Conservation (phyloP, 441 rosid genomes). For the Populus hybrid region DNA sequence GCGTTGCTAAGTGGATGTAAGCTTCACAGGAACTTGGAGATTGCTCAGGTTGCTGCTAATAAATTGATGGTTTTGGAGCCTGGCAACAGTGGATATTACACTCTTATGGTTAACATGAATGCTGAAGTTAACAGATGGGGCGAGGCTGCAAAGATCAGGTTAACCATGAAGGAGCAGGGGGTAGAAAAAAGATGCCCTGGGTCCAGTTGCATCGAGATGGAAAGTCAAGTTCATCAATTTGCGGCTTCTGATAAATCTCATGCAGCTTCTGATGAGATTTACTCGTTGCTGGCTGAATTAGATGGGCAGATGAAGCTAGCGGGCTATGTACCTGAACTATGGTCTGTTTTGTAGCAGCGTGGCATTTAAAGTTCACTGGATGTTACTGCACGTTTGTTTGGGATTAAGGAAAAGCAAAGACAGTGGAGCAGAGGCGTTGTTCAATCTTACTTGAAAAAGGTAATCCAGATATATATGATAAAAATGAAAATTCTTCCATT, state of each 20-base stretch:
- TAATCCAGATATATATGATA: background rate
- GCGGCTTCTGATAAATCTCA: slow-evolving; percentile 25
- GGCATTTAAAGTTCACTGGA: background rate
- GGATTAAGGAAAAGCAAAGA: background rate
- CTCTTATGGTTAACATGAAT: slow-evolving; percentile 24
- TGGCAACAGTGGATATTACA: slow-evolving; percentile 17
- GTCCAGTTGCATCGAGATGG: slow-evolving; percentile 27
- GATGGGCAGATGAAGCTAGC: slow-evolving; percentile 22
- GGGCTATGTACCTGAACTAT: background rate
- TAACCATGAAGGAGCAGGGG: slow-evolving; percentile 16
- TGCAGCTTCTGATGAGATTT: slow-evolving; percentile 20
- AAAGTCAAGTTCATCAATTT: slow-evolving; percentile 16
- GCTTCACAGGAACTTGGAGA: slow-evolving; percentile 21
- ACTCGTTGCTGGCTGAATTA: slow-evolving; percentile 21
- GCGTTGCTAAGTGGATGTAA: slow-evolving; percentile 29
- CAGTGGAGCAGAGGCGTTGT: background rate
- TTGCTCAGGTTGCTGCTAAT: slow-evolving; percentile 19
- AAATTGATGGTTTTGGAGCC: slow-evolving; percentile 22
- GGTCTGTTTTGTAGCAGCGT: slow-evolving; percentile 1
- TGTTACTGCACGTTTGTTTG: background rate
- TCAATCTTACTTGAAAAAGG: background rate
- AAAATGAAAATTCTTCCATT: background rate
- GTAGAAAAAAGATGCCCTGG: slow-evolving; percentile 18
- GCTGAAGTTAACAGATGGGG: slow-evolving; percentile 24
- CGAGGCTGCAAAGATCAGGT: slow-evolving; percentile 18